Percentiles rank a stretch among this genome's conserved stretches.
These are phyloP conservation scores for Auriculariales sp. DNA, from an alignment of 768 basidiomycete genomes.

Conservation along the genomic window DNA sequence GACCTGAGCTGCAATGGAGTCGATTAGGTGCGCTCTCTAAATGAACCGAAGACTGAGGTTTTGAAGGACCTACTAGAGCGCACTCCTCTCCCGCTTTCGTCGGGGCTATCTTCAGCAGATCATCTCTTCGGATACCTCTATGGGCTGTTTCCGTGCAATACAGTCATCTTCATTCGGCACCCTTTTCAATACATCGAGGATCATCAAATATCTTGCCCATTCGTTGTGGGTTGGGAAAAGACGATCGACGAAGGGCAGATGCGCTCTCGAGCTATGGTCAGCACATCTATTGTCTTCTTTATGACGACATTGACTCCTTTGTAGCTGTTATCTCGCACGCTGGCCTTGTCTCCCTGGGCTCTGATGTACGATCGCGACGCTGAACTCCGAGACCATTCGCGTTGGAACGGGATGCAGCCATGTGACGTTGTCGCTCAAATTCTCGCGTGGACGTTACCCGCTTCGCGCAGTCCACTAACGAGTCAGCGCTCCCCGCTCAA, in stretches of 20 bases:
- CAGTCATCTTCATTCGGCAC: conserved; percentile 60
- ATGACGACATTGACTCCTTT: background rate
- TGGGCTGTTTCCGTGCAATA: conserved; percentile 84
- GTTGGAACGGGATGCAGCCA: conserved; percentile 54
- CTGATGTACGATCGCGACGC: conserved; percentile 45
- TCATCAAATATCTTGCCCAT: conserved; percentile 38
- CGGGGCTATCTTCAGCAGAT: conserved; percentile 42
- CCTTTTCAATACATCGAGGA: conserved; percentile 51
- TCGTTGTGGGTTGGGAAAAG: conserved; percentile 55
- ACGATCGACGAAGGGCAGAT: conserved; percentile 56
- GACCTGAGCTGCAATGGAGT: conserved; percentile 52
- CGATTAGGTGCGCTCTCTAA: conserved; percentile 28
- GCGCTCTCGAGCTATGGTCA: conserved; percentile 56
- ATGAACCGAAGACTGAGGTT: too few species aligned
- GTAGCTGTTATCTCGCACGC: conserved; percentile 54
- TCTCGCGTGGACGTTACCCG: conserved; percentile 45
- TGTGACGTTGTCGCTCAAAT: conserved; percentile 53
- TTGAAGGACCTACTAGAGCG: too few species aligned
- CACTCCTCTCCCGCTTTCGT: conserved; percentile 32
- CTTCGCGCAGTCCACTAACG: background rate
- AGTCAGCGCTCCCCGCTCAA: conserved; percentile 6
- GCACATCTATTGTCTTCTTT: background rate
- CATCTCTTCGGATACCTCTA: conserved; percentile 69
- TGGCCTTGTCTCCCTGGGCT: conserved; percentile 60
- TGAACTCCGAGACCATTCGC: conserved; percentile 48